These are phyloP conservation scores for Daldinia eschscholtzii DNA, from an alignment of 2,329 filamentous ascomycete genomes.

Conservation along the genomic window DNA sequence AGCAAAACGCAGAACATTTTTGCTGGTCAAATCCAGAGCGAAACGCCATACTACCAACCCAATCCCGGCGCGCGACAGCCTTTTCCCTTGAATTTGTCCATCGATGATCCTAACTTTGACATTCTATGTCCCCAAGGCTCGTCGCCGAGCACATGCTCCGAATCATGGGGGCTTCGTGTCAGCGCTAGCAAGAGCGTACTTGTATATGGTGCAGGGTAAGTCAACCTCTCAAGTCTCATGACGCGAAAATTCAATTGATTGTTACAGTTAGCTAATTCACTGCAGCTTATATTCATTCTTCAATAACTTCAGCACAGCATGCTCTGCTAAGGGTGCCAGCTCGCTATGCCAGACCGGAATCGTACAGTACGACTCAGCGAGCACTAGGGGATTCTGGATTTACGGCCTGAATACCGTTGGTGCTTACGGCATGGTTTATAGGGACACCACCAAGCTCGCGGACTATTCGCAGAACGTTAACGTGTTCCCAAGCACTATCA, in stretches of 20 bases:
- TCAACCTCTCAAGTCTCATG: neutral
- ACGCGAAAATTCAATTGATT: neutral
- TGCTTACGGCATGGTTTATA: constrained; percentile 47
- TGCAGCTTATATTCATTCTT: constrained; percentile 73
- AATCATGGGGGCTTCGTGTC: constrained; percentile 76
- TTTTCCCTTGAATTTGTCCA: constrained; percentile 60
- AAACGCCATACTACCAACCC: constrained; percentile 79
- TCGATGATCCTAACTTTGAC: constrained; percentile 67
- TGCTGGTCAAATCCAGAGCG: constrained; percentile 75
- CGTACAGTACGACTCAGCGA: constrained; percentile 45
- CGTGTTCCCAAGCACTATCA: constrained; percentile 47
- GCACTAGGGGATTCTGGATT: constrained; percentile 45
- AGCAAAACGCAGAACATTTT: constrained; percentile 70
- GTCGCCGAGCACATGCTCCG: constrained; percentile 59
- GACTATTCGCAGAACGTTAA: constrained; percentile 45
- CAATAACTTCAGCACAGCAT: constrained; percentile 69
- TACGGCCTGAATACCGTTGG: constrained; percentile 48
- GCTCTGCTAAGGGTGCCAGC: constrained; percentile 58
- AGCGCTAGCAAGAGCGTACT: constrained; percentile 67
- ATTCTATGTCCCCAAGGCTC: constrained; percentile 54
- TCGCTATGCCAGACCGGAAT: constrained; percentile 63
- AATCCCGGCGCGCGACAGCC: constrained; percentile 70
- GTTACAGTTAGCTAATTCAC: constrained; percentile 11
- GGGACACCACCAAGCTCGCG: constrained; percentile 45
- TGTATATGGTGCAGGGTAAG: constrained; percentile 70